phyloP scores from a whole-genome alignment of 192 early-diverging fungal genomes.

The Pilobolus umbonatus region DNA sequence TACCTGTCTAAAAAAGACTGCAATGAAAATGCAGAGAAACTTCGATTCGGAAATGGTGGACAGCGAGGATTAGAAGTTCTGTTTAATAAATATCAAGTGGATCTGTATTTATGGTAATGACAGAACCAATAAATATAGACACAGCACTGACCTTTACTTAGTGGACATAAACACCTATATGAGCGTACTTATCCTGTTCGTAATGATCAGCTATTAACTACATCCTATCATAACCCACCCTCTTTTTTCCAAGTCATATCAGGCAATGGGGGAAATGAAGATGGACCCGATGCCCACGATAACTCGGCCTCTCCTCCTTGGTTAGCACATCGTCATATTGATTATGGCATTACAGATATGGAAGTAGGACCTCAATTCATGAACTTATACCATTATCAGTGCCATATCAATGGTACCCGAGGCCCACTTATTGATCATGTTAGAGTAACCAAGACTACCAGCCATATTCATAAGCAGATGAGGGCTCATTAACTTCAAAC shows the following conservation, averaged over 20 bases:
- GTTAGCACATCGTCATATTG: constrained; percentile 14
- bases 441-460: constrained; percentile 16
- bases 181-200: constrained; percentile 23
- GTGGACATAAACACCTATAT: constrained; percentile 25
- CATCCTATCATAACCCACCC: constrained; percentile 21
- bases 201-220: background rate
- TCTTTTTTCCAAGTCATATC: constrained; percentile 18
- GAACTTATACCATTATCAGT: constrained; percentile 15
- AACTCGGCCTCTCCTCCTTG: constrained; percentile 16
- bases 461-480: constrained; percentile 12
- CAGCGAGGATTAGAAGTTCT: constrained; percentile 8
- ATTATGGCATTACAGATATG: constrained; percentile 15
- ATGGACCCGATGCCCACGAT: constrained; percentile 12
- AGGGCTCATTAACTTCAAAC: too few species aligned
- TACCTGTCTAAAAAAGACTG: constrained; percentile 5
- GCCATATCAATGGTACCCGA: constrained; percentile 14
- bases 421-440: constrained; percentile 14
- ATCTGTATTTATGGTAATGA: constrained; percentile 16
- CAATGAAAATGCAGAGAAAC: background rate
- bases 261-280: constrained; percentile 22
- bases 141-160: background rate
- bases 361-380: background rate
- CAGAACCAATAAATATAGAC: too few species aligned
- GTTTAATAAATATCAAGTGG: constrained; percentile 16
- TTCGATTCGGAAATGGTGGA: background rate